These are phyloP conservation scores for Mycena capillaripes DNA, from an alignment of 768 basidiomycete species.

Conservation along the genomic window DNA sequence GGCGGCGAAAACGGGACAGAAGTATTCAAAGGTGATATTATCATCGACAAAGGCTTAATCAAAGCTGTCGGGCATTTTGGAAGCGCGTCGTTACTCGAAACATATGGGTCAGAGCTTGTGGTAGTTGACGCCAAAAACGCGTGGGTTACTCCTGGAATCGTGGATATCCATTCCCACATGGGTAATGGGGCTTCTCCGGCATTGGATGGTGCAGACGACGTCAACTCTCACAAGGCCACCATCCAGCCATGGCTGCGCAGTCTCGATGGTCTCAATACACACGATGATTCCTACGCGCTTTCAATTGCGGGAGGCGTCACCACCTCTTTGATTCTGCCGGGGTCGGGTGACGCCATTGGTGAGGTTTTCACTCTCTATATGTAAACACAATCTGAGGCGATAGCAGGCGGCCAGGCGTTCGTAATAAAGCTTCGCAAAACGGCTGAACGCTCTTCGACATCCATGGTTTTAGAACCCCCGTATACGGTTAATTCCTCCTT, in stretches of 20 bases:
- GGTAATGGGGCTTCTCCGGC: constrained; percentile 66
- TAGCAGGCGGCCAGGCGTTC: constrained; percentile 77
- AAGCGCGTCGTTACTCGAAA: constrained; percentile 38
- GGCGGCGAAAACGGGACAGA: constrained; percentile 77
- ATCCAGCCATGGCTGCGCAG: constrained; percentile 76
- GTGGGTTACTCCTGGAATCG: constrained; percentile 85
- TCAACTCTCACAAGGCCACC: constrained; percentile 64
- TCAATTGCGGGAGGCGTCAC: constrained; percentile 88
- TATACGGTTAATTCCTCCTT: constrained; percentile 69
- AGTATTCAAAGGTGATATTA: constrained; percentile 74
- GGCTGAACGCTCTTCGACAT: constrained; percentile 75
- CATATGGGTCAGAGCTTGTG: constrained; percentile 54
- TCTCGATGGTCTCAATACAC: constrained; percentile 86
- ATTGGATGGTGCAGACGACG: constrained; percentile 66
- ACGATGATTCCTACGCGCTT: constrained; percentile 78
- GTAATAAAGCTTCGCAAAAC: constrained; percentile 86
- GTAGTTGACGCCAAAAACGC: constrained; percentile 75
- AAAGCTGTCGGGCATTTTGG: constrained; percentile 68
- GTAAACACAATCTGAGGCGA: too few relatives aligned
- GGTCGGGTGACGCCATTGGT: constrained; percentile 78
- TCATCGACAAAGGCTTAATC: constrained; percentile 79
- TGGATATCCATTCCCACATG: constrained; percentile 79
- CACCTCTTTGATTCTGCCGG: constrained; percentile 82
- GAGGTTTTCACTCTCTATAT: not conserved
- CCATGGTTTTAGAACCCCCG: constrained; percentile 84